Percentiles rank a stretch among this genome's conserved stretches.
These are phyloP conservation scores for Lactuca saligna DNA, from an alignment of 129 eudicot genomes.

Conservation along the genomic window DNA sequence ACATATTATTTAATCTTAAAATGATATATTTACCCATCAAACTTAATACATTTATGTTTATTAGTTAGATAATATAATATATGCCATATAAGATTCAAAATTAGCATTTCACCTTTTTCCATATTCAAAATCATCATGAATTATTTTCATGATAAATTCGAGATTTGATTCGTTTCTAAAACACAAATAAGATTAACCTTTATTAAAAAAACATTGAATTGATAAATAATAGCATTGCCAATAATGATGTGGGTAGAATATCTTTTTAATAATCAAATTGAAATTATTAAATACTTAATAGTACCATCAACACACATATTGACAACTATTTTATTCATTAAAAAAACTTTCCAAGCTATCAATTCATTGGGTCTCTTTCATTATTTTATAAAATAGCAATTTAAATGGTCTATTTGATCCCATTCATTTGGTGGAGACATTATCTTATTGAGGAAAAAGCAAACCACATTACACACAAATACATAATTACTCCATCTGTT, in stretches of 20 bases:
- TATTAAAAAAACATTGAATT: background rate
- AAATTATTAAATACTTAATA: conserved; percentile 8
- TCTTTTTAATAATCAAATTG: background rate
- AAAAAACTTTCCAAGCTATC: conserved; percentile 1
- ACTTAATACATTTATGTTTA: background rate
- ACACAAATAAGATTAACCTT: background rate
- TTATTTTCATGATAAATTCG: background rate
- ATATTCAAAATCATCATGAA: background rate
- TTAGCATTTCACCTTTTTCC: background rate
- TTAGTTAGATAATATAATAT: no score
- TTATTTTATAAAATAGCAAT: background rate
- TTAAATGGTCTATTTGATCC: conserved; percentile 15
- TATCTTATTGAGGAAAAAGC: conserved; percentile 24
- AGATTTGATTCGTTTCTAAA: background rate
- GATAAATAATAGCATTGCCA: conserved; percentile 8
- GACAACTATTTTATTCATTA: conserved; percentile 15
- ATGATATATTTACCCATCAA: background rate
- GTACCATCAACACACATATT: conserved; percentile 6
- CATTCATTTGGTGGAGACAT: conserved; percentile 24
- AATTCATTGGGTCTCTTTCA: conserved; percentile 7
- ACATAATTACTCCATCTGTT: conserved; percentile 31
- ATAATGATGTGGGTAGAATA: conserved; percentile 24
- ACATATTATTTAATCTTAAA: background rate
- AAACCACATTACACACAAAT: conserved; percentile 28
- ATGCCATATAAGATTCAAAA: background rate